phyloP scores from a whole-genome alignment of 2,329 filamentous ascomycete species.

The Sarocladiaceae sp. region DNA sequence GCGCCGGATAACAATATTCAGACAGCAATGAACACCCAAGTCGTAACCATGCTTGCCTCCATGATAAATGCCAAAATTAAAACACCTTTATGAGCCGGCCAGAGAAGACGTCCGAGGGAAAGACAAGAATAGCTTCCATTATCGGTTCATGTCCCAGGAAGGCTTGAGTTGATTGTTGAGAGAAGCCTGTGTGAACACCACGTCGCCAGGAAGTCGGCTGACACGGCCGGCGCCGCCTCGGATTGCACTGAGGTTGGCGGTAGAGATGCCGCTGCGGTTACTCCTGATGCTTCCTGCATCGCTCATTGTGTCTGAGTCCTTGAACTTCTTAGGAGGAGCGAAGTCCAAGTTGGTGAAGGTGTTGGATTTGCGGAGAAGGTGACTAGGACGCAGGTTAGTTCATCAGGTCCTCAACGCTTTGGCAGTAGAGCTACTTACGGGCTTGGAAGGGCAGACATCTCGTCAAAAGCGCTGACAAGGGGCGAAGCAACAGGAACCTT shows the following conservation, averaged over 20 bases:
- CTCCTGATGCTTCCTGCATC: conserved; percentile 63
- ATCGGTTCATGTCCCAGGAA: conserved; percentile 44
- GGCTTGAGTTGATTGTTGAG: conserved; percentile 58
- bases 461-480: conserved; percentile 78
- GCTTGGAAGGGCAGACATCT: conserved; percentile 80
- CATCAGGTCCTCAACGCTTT: too few species aligned
- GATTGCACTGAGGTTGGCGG: conserved; percentile 64
- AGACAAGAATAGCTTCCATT: background rate
- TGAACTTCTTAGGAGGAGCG: conserved; percentile 72
- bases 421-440: conserved; percentile 72
- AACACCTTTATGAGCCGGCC: background rate
- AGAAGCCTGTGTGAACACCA: conserved; percentile 72
- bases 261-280: conserved; percentile 70
- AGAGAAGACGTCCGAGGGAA: background rate
- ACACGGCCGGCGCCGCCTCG: conserved; percentile 82
- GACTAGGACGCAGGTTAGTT: conserved; percentile 42
- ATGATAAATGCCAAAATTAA: conserved; percentile 4
- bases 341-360: conserved; percentile 80
- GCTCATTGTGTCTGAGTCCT: conserved; percentile 55
- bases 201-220: conserved; percentile 75
- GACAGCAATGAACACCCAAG: background rate
- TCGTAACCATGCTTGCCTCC: conserved; percentile 9
- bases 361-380: conserved; percentile 69
- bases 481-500: conserved; percentile 71
- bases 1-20: background rate